These are phyloP conservation scores for Tricholomella constricta DNA, from an alignment of 768 basidiomycete genomes.

Conservation along the genomic window DNA sequence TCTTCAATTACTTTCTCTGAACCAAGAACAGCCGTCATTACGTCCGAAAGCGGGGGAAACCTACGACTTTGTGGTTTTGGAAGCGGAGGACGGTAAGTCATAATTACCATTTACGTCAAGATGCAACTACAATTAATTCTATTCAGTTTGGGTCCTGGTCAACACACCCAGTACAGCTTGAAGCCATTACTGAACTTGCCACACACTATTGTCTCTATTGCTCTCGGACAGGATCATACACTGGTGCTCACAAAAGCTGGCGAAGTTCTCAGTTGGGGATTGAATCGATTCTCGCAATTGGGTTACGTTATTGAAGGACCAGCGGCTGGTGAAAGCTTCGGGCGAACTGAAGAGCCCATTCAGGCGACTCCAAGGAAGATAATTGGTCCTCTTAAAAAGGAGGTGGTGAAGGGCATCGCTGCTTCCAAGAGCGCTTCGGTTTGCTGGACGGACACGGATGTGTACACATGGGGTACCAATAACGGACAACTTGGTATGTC, in stretches of 20 bases:
- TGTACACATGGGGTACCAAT: constrained; percentile 94
- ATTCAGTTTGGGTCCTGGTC: constrained; percentile 66
- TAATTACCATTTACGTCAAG: not conserved
- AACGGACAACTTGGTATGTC: constrained; percentile 82
- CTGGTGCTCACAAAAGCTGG: constrained; percentile 80
- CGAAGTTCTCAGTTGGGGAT: constrained; percentile 88
- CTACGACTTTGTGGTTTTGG: constrained; percentile 89
- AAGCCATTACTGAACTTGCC: constrained; percentile 60
- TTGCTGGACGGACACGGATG: constrained; percentile 75
- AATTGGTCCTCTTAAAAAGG: constrained; percentile 73
- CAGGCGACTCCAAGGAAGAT: constrained; percentile 80
- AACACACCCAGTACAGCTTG: constrained; percentile 79
- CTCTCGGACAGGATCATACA: constrained; percentile 94
- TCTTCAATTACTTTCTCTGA: not conserved
- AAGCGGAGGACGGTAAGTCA: constrained; percentile 73
- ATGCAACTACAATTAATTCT: not conserved
- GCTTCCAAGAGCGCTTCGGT: constrained; percentile 86
- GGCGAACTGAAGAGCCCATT: constrained; percentile 66
- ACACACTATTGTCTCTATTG: constrained; percentile 63
- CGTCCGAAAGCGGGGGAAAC: constrained; percentile 72
- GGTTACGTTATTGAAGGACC: constrained; percentile 78
- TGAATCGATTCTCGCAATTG: constrained; percentile 86
- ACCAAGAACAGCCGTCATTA: constrained; percentile 52
- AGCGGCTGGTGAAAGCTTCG: constrained; percentile 30
- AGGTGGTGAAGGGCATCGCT: constrained; percentile 77